phyloP scores from a whole-genome alignment of 192 early-diverging fungal genomes.

The Podila epigama region DNA sequence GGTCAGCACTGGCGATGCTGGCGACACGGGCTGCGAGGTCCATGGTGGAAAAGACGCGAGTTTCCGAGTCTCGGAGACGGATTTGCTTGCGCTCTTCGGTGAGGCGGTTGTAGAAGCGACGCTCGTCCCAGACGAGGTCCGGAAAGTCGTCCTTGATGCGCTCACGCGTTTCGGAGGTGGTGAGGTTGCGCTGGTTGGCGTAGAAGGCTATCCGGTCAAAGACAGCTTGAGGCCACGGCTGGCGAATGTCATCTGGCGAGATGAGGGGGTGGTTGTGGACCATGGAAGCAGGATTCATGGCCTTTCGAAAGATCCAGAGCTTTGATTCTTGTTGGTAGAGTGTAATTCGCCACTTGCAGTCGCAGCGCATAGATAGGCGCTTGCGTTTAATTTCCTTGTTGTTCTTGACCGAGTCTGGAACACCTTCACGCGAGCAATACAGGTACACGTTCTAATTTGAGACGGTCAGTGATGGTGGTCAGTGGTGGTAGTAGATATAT shows the following conservation, averaged over 20 bases:
- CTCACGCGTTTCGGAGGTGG: slow-evolving; percentile 55
- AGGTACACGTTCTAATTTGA: slow-evolving; percentile 60
- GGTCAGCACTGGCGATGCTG: slow-evolving; percentile 35
- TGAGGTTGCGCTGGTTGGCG: slow-evolving; percentile 53
- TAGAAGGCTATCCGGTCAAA: slow-evolving; percentile 59
- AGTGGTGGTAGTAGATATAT: neutral
- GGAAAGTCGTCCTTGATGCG: slow-evolving; percentile 62
- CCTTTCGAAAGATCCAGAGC: slow-evolving; percentile 65
- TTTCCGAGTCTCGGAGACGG: slow-evolving; percentile 50
- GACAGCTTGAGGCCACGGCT: slow-evolving; percentile 59
- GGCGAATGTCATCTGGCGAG: slow-evolving; percentile 58
- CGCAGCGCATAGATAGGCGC: slow-evolving; percentile 61
- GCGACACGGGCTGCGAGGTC: slow-evolving; percentile 56
- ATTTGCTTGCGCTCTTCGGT: slow-evolving; percentile 60
- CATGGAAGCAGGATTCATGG: slow-evolving; percentile 60
- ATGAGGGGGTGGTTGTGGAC: slow-evolving; percentile 64
- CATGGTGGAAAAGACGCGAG: slow-evolving; percentile 51
- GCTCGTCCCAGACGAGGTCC: slow-evolving; percentile 61
- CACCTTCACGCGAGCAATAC: slow-evolving; percentile 67
- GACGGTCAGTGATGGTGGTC: too few relatives aligned
- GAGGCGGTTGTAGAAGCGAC: slow-evolving; percentile 65
- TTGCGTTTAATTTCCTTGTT: slow-evolving; percentile 61
- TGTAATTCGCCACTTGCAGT: slow-evolving; percentile 67
- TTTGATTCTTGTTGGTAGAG: slow-evolving; percentile 60
- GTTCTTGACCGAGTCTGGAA: slow-evolving; percentile 61